Evolutionary conservation across 441 rosid species (phyloP), one percentile per base, ranked within the genome.

Genomic region (Populus hybrid): DNA sequence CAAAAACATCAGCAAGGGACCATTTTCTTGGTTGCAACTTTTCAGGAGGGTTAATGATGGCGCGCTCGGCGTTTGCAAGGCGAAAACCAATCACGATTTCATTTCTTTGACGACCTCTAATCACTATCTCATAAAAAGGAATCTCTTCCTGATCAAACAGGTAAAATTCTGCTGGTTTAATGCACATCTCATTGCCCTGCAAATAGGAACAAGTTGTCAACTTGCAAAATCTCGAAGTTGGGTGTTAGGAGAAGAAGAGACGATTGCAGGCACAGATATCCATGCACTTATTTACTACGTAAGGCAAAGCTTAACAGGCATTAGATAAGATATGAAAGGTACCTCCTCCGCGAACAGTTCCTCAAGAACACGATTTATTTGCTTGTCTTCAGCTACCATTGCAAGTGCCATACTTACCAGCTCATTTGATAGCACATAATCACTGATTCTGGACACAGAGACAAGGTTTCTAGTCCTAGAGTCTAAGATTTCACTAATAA

Each of bases 381-480:
- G 97, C 84, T 91, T 91, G 88, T 95, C 97, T 76, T 95, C 95
- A 18, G 98, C 96, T 16, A 95, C 98, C 97, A 91, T 93, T 16
- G 97, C 97, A 26, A 95, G 88, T 71, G 98, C 98, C 98, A 95
- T 95, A 82, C 96, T 92, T 71, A 92, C 98, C 56, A 93, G 84
- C 82, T 92, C 96, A 83, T 95, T 92, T 16, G 98, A 95, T 59
- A 95, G 89, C 67, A 95, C 96, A 81, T 93, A 95, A 82, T 92
- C 97, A 66, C 98, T 91, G 85, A 95, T 95, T 87, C 94, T 90
- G 31, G 97, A 95, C 23, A 95, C 97, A 3, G 98, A 93, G 42
- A 92, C 97, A 79, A 93, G 86, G 84, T 93, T 95, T 84, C 94
- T 91, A 71, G 99, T 95, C 89, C 97, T 93, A 74, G 98, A 95